These are phyloP conservation scores for Coriolopsis trogii DNA, from an alignment of 1,284 basidiomycete genomes.

Conservation along the genomic window DNA sequence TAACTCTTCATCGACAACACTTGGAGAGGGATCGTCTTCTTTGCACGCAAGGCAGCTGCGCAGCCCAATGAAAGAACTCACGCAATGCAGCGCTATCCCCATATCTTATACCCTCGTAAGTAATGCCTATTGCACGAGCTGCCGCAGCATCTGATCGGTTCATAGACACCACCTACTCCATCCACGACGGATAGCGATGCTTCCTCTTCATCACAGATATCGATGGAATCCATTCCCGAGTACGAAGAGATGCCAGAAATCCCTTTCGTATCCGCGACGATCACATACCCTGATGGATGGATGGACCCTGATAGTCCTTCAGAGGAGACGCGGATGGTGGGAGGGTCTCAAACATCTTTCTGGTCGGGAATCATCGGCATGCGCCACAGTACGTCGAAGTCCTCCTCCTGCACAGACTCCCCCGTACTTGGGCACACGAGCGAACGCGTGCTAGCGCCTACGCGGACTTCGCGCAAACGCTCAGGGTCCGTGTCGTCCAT, in stretches of 20 bases:
- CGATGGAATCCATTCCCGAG: conserved; percentile 30
- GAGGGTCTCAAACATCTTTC: conserved; percentile 25
- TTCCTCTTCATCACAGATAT: conserved; percentile 30
- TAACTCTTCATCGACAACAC: conserved; percentile 22
- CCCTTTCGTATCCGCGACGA: conserved; percentile 31
- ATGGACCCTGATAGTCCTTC: conserved; percentile 14
- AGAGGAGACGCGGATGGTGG: conserved; percentile 20
- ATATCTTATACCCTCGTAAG: conserved; percentile 19
- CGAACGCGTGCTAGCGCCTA: conserved; percentile 24
- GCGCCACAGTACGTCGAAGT: conserved; percentile 26
- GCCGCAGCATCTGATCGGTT: not conserved
- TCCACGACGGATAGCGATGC: conserved; percentile 31
- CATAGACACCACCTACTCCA: conserved; percentile 21
- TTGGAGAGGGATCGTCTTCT: conserved; percentile 17
- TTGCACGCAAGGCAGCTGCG: conserved; percentile 5
- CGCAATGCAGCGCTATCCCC: conserved; percentile 15
- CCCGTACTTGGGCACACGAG: conserved; percentile 25
- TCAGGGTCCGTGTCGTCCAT: conserved; percentile 34
- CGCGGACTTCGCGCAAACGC: conserved; percentile 28
- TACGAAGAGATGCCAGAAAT: conserved; percentile 36
- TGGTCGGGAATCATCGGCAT: conserved; percentile 29
- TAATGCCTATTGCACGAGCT: not conserved
- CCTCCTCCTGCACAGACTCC: conserved; percentile 21
- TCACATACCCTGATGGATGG: conserved; percentile 17
- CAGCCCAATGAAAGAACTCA: conserved; percentile 8